Evolutionary conservation across 164 flowering plant species (phyloP).

Genomic region (Sedum album): DNA sequence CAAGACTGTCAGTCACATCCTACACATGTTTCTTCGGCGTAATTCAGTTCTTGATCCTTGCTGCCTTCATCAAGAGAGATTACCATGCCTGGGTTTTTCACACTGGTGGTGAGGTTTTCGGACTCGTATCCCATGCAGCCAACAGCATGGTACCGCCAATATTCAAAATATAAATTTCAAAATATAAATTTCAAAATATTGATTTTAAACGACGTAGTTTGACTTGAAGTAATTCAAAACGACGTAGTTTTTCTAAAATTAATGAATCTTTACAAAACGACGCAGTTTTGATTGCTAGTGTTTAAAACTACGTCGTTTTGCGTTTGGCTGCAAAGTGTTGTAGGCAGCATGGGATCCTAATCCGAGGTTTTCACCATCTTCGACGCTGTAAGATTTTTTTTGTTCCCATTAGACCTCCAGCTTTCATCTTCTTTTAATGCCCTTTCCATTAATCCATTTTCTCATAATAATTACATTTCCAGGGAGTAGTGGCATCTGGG

Average conservation of each 20-base stretch:
- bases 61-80: constrained; percentile 56
- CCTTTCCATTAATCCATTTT: not conserved
- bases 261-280: no score
- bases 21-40: constrained; percentile 93
- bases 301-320: no score
- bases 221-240: no score
- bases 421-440: not conserved
- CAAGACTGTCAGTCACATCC: constrained; percentile 87
- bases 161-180: no score
- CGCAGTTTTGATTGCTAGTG: no score
- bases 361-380: constrained; percentile 82
- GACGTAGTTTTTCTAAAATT: no score
- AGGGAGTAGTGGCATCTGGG: constrained; percentile 99
- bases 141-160: no score
- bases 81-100: constrained; percentile 69
- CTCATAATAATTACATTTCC: constrained; percentile 13
- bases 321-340: no score
- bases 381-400: constrained; percentile 56
- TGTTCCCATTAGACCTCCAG: not conserved
- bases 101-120: constrained; percentile 62
- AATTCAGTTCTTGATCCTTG: constrained; percentile 72
- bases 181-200: no score
- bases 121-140: no score
- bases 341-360: no score
- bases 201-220: no score